Percentiles rank a stretch among this genome's conserved stretches.
These are phyloP conservation scores for Artomyces pyxidatus DNA, from an alignment of 768 basidiomycete genomes.

Conservation along the genomic window DNA sequence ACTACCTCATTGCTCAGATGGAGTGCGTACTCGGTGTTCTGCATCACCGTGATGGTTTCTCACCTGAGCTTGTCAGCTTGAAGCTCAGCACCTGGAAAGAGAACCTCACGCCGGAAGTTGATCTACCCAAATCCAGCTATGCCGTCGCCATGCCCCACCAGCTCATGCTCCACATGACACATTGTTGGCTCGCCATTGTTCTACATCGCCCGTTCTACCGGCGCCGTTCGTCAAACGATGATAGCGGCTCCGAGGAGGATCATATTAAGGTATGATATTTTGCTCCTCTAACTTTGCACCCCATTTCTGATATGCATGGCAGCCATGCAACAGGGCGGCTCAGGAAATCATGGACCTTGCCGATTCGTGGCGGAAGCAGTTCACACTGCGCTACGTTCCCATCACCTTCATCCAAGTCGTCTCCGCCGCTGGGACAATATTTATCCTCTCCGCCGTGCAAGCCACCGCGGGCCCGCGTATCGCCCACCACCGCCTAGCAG, in stretches of 20 bases:
- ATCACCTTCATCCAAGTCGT: conserved; percentile 17
- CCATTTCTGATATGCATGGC: not conserved
- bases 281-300: not conserved
- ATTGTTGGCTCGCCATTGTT: conserved; percentile 13
- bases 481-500: conserved; percentile 5
- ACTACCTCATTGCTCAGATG: conserved; percentile 13
- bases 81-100: conserved; percentile 16
- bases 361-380: conserved; percentile 8
- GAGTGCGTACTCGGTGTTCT: conserved; percentile 13
- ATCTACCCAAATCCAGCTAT: conserved; percentile 9
- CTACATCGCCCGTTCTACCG: conserved; percentile 17
- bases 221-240: conserved; percentile 5
- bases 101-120: conserved; percentile 11
- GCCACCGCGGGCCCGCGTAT: conserved; percentile 14
- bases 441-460: conserved; percentile 16
- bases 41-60: too few species aligned
- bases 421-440: conserved; percentile 17
- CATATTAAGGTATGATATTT: conserved; percentile 10
- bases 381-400: conserved; percentile 13
- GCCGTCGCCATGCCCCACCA: conserved; percentile 11
- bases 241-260: conserved; percentile 2
- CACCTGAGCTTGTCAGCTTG: conserved; percentile 3
- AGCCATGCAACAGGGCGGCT: conserved; percentile 14
- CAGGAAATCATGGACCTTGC: conserved; percentile 15
- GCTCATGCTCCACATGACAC: conserved; percentile 16